These are phyloP conservation scores for Chloris gayana DNA, from an alignment of 176 grass and related monocot species.

Conservation along the genomic window DNA sequence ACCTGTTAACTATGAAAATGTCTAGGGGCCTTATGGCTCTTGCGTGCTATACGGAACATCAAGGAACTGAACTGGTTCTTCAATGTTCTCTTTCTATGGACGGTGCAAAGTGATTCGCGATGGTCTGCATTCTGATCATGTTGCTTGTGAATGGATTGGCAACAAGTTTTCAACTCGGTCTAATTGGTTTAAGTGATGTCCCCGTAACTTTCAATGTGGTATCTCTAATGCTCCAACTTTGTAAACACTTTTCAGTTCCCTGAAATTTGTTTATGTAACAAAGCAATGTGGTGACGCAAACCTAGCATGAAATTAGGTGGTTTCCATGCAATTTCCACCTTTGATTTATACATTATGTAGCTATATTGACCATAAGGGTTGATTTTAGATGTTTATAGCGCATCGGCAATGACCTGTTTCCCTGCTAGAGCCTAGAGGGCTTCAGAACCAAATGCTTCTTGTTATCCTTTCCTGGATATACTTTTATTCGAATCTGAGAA, in stretches of 20 bases:
- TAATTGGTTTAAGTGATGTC: background rate
- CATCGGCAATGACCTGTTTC: too few species aligned
- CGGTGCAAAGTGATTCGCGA: background rate
- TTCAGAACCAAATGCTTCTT: too few species aligned
- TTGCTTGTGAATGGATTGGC: too few species aligned
- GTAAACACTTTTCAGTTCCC: background rate
- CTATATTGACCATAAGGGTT: too few species aligned
- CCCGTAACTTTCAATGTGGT: background rate
- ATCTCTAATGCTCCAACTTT: background rate
- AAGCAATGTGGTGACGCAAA: background rate
- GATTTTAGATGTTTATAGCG: too few species aligned
- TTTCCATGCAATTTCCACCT: background rate
- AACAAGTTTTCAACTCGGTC: background rate
- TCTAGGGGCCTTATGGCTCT: background rate
- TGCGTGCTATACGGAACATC: background rate
- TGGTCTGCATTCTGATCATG: background rate
- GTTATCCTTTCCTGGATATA: too few species aligned
- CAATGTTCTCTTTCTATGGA: background rate
- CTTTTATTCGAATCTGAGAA: too few species aligned
- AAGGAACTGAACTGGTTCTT: background rate
- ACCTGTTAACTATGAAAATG: background rate
- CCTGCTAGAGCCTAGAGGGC: too few species aligned
- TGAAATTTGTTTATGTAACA: background rate
- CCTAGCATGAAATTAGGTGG: background rate
- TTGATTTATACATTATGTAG: background rate